phyloP scores from a whole-genome alignment of 2,329 filamentous ascomycete genomes.

The Elsinoe arachidis region DNA sequence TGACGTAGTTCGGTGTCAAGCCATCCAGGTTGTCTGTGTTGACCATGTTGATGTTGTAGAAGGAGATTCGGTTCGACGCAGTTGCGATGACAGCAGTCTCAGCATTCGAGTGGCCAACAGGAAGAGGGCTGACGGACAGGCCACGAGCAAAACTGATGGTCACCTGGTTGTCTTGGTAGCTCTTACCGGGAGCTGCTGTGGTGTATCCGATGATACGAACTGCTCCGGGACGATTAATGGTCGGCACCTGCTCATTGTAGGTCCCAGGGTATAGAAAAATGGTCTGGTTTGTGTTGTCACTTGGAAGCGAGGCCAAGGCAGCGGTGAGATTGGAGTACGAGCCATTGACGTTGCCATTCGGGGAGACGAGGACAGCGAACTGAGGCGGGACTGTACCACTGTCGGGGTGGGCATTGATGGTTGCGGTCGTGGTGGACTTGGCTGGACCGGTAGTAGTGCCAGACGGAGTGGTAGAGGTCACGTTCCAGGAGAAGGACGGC shows the following conservation, averaged over 20 bases:
- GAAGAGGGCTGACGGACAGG: slow-evolving; percentile 32
- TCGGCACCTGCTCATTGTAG: slow-evolving; percentile 35
- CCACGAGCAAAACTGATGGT: slow-evolving; percentile 27
- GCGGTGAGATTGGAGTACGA: slow-evolving; percentile 29
- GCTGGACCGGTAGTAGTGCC: slow-evolving; percentile 9
- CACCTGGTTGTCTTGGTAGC: slow-evolving; percentile 31
- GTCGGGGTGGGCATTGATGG: slow-evolving; percentile 30
- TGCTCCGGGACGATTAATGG: slow-evolving; percentile 33
- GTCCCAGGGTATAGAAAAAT: slow-evolving; percentile 35
- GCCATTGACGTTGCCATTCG: slow-evolving; percentile 24
- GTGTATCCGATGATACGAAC: slow-evolving; percentile 32
- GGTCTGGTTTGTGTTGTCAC: slow-evolving; percentile 28
- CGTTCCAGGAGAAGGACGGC: slow-evolving; percentile 28
- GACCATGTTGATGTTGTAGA: slow-evolving; percentile 29
- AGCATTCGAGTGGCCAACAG: slow-evolving; percentile 32
- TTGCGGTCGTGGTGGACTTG: slow-evolving; percentile 24
- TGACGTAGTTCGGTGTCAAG: slow-evolving; percentile 23
- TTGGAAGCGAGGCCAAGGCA: slow-evolving; percentile 30
- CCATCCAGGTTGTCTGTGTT: slow-evolving; percentile 28
- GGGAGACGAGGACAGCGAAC: slow-evolving; percentile 36
- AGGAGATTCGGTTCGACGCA: slow-evolving; percentile 32
- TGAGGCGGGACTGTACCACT: slow-evolving; percentile 35
- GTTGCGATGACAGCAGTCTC: slow-evolving; percentile 37
- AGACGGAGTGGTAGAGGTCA: slow-evolving; percentile 15
- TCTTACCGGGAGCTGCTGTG: slow-evolving; percentile 25